Conservation (phyloP, 163 green algal species). For the Chlorella variabilis region DNA sequence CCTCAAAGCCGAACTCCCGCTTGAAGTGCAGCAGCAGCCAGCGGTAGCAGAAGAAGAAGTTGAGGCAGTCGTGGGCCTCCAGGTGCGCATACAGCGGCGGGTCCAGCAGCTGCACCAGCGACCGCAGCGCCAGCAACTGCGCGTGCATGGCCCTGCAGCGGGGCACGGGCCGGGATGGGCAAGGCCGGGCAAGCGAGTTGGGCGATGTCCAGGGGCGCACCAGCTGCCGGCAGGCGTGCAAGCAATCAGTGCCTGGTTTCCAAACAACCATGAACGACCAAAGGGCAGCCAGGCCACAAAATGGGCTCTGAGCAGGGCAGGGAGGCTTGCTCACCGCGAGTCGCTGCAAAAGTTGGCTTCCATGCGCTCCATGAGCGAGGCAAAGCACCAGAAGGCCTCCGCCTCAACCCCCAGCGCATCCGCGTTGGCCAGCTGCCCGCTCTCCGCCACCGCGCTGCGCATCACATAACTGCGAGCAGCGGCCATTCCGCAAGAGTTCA, state of each 20-base stretch:
- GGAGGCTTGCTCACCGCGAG: constrained; percentile 38
- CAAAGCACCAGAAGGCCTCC: constrained; percentile 86
- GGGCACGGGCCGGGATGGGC: too few relatives aligned
- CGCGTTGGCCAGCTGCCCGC: neutral
- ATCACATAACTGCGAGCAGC: constrained; percentile 73
- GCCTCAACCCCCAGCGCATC: constrained; percentile 61
- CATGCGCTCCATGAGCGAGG: constrained; percentile 78
- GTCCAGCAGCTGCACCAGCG: constrained; percentile 80
- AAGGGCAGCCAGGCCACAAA: too few relatives aligned
- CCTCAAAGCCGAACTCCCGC: constrained; percentile 76
- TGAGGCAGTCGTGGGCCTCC: constrained; percentile 70
- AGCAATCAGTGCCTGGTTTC: too few relatives aligned
- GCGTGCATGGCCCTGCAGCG: constrained; percentile 74
- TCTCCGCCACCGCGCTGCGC: constrained; percentile 30
- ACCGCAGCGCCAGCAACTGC: constrained; percentile 76
- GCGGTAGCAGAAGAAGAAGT: constrained; percentile 91
- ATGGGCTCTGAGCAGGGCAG: too few relatives aligned
- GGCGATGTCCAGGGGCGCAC: too few relatives aligned
- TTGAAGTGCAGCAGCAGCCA: constrained; percentile 90
- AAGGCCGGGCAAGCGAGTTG: too few relatives aligned
- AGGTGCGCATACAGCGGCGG: constrained; percentile 77
- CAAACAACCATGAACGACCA: too few relatives aligned
- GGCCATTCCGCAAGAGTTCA: neutral
- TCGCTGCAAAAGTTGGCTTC: constrained; percentile 77
- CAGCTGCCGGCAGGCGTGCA: too few relatives aligned